Percentiles rank a stretch among this genome's conserved stretches.
These are phyloP conservation scores for Melampsora medusae DNA, from an alignment of 1,284 basidiomycete species.

Conservation along the genomic window DNA sequence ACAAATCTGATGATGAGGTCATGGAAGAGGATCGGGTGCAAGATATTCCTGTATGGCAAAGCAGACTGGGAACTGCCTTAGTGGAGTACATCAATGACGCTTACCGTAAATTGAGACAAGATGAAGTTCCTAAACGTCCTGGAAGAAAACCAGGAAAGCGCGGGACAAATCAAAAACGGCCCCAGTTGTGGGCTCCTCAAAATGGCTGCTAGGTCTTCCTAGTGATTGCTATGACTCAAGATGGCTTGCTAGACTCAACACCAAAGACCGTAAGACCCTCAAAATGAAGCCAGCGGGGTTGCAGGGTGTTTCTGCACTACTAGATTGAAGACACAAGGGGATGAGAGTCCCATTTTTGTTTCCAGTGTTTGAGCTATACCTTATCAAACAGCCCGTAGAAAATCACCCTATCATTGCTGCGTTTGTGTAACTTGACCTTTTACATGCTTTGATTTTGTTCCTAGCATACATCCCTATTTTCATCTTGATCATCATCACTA, in stretches of 20 bases:
- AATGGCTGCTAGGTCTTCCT: not conserved
- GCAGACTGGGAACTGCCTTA: not conserved
- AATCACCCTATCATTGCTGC: too few species aligned
- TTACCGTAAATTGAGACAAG: not conserved
- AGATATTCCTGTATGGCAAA: conserved; percentile 11
- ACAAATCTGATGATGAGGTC: not conserved
- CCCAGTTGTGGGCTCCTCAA: not conserved
- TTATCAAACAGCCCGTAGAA: too few species aligned
- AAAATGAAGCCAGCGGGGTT: too few species aligned
- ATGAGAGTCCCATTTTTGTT: too few species aligned
- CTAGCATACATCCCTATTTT: too few species aligned
- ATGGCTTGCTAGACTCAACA: not conserved
- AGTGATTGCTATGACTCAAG: not conserved
- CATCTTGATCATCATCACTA: too few species aligned
- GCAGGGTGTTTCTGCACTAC: too few species aligned
- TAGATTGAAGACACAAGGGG: too few species aligned
- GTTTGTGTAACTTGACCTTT: too few species aligned
- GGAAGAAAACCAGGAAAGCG: conserved; percentile 15
- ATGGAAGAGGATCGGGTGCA: not conserved
- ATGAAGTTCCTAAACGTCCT: not conserved
- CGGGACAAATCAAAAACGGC: not conserved
- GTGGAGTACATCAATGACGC: not conserved
- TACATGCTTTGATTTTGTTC: too few species aligned
- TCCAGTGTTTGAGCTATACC: too few species aligned
- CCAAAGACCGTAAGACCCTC: too few species aligned